These are phyloP conservation scores for Astragalus glycyphyllos DNA, from an alignment of 306 rosid species.

Conservation along the genomic window DNA sequence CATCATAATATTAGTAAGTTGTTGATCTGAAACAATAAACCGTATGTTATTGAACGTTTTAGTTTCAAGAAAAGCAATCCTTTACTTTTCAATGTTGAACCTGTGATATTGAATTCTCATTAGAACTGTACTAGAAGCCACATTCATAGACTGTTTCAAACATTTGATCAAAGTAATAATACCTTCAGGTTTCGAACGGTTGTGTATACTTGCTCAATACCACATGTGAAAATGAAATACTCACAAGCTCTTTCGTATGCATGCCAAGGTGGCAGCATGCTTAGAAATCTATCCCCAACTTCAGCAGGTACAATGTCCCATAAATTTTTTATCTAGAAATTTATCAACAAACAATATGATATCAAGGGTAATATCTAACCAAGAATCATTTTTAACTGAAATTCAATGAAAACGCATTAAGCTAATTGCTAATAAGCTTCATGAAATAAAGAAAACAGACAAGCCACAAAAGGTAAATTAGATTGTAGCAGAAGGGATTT, in stretches of 20 bases:
- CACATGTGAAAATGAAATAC: conserved; percentile 79
- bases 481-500: background rate
- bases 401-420: conserved; percentile 35
- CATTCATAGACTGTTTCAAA: background rate
- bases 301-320: conserved; percentile 82
- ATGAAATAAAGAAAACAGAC: background rate
- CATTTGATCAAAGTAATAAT: conserved; percentile 38
- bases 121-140: conserved; percentile 20
- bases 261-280: conserved; percentile 99
- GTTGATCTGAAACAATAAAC: conserved; percentile 4
- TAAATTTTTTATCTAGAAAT: conserved; percentile 68
- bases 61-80: background rate
- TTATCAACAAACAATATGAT: conserved; percentile 24
- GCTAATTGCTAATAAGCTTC: conserved; percentile 11
- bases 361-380: conserved; percentile 27
- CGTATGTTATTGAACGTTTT: background rate
- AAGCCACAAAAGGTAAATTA: background rate
- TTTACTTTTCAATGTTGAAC: background rate
- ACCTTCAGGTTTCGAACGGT: conserved; percentile 88
- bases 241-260: conserved; percentile 93
- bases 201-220: conserved; percentile 84
- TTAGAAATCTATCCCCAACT: conserved; percentile 90
- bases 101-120: conserved; percentile 7
- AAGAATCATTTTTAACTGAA: conserved; percentile 34
- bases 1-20: conserved; percentile 11